Percentiles rank a stretch among this genome's conserved stretches.
Conservation (phyloP, 176 grass and related monocot genomes). For the Poa annua region DNA sequence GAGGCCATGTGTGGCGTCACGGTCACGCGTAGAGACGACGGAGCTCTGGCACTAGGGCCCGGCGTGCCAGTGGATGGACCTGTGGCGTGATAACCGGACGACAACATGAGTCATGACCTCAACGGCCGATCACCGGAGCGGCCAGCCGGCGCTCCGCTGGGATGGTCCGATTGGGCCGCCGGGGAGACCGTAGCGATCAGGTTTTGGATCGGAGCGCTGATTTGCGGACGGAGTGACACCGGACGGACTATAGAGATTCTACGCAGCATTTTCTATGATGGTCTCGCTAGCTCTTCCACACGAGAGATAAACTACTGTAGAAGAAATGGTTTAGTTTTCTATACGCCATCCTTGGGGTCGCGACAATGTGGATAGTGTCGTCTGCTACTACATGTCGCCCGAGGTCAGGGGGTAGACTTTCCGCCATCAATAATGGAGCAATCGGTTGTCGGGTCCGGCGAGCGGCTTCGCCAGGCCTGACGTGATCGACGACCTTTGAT, state of each 20-base stretch:
- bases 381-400: constrained; percentile 8
- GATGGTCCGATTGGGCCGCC: no score
- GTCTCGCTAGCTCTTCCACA: background rate
- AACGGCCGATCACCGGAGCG: background rate
- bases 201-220: background rate
- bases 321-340: background rate
- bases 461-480: constrained; percentile 23
- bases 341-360: background rate
- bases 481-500: background rate
- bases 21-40: background rate
- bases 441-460: constrained; percentile 15
- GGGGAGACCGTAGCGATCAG: background rate
- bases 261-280: background rate
- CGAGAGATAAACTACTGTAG: background rate
- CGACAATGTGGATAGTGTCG: constrained; percentile 38
- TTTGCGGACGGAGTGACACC: background rate
- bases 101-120: background rate
- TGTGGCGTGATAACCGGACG: background rate
- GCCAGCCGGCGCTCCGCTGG: no score
- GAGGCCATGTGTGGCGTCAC: constrained; percentile 39
- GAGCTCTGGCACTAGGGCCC: no score
- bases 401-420: constrained; percentile 34
- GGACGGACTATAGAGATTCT: background rate
- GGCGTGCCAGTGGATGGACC: constrained; percentile 42
- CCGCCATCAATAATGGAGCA: constrained; percentile 31